Evolutionary conservation across 2,329 filamentous ascomycete genomes (phyloP).

Genomic region (Teratosphaeria nubilosa): DNA sequence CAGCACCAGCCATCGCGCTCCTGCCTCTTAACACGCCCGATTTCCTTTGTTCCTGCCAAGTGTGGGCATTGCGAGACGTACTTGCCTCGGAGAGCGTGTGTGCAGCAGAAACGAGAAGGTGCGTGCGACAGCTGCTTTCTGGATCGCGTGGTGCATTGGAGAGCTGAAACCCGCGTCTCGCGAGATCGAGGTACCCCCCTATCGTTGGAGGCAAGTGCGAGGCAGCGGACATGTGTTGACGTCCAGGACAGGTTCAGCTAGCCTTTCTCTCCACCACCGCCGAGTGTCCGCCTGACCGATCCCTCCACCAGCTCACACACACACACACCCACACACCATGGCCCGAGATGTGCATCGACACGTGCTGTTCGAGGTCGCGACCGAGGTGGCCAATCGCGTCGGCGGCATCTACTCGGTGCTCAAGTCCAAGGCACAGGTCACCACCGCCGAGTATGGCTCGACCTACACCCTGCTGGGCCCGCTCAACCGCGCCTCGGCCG

Average conservation of each 20-base stretch:
- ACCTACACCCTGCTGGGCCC: conserved; percentile 92
- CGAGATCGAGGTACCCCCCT: too few species aligned
- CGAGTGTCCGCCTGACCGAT: too few species aligned
- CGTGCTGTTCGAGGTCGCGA: conserved; percentile 91
- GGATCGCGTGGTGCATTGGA: not conserved
- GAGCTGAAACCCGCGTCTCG: not conserved
- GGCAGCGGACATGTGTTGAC: not conserved
- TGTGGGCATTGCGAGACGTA: not conserved
- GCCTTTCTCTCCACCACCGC: too few species aligned
- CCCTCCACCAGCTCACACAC: too few species aligned
- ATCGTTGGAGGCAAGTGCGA: not conserved
- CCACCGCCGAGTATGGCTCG: conserved; percentile 96
- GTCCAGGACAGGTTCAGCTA: too few species aligned
- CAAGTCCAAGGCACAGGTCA: conserved; percentile 97
- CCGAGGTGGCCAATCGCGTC: conserved; percentile 94
- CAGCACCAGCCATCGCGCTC: not conserved
- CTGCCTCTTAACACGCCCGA: not conserved
- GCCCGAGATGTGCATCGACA: conserved; percentile 79
- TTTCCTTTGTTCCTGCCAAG: not conserved
- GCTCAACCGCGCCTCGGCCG: conserved; percentile 82
- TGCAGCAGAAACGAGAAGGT: too few species aligned
- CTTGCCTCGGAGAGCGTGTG: not conserved
- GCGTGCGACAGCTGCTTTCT: not conserved
- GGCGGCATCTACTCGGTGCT: conserved; percentile 98
- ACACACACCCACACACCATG: conserved; percentile 23